phyloP scores from a whole-genome alignment of 1,139 yeast species.

The Taphrina deformans region DNA sequence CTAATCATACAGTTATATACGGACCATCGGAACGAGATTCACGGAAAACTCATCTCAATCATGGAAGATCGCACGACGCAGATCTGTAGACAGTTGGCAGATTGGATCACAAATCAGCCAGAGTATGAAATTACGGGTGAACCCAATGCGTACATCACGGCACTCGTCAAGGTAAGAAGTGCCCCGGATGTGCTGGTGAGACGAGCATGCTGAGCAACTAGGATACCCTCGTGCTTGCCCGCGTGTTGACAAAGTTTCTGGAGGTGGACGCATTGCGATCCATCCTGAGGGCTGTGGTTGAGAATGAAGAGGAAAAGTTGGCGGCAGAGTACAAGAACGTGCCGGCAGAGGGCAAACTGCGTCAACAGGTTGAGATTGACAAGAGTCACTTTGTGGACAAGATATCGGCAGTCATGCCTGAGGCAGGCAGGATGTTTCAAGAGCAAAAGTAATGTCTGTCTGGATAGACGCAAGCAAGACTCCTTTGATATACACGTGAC shows the following conservation, averaged over 20 bases:
- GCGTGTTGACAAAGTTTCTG: slow-evolving; percentile 58
- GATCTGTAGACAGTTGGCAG: slow-evolving; percentile 11
- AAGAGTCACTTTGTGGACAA: slow-evolving; percentile 21
- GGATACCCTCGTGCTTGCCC: slow-evolving; percentile 16
- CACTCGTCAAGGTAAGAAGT: slow-evolving; percentile 62
- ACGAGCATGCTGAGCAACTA: neutral
- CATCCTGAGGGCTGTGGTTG: slow-evolving; percentile 11
- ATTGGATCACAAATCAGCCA: neutral
- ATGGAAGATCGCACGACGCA: slow-evolving; percentile 62
- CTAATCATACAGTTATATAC: slow-evolving; percentile 45
- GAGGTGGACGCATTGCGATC: slow-evolving; percentile 23
- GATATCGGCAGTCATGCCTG: slow-evolving; percentile 3
- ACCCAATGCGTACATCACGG: slow-evolving; percentile 63
- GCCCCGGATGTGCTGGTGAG: slow-evolving; percentile 38
- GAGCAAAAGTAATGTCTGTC: neutral
- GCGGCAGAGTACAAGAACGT: neutral
- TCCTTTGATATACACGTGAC: too few species aligned
- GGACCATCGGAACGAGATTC: slow-evolving; percentile 68
- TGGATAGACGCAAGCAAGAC: too few species aligned
- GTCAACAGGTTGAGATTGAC: slow-evolving; percentile 5
- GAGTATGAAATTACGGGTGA: slow-evolving; percentile 47
- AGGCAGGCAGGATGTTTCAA: slow-evolving; percentile 1
- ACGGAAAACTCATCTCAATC: slow-evolving; percentile 63
- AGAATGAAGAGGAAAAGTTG: slow-evolving; percentile 4
- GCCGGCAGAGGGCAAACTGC: neutral